Conservation (phyloP, 495 filamentous ascomycete species). For the Daldinia grandis region DNA sequence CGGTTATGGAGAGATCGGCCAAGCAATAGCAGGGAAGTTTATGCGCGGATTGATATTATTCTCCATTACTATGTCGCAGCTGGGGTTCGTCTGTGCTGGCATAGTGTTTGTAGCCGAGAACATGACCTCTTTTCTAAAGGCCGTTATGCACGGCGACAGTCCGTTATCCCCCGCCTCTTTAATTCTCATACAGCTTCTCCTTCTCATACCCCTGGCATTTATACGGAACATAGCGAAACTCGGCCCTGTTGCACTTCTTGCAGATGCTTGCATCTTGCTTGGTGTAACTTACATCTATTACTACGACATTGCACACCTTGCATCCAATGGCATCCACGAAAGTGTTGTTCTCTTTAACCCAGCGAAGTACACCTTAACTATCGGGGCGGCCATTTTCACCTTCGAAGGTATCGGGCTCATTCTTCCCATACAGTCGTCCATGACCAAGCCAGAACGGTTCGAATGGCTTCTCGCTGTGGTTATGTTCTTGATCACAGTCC, state of each 20-base stretch:
- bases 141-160: slow-evolving; percentile 52
- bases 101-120: slow-evolving; percentile 75
- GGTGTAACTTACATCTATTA: slow-evolving; percentile 72
- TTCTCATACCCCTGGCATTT: slow-evolving; percentile 66
- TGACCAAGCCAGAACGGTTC: slow-evolving; percentile 68
- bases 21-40: slow-evolving; percentile 59
- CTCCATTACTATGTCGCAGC: slow-evolving; percentile 71
- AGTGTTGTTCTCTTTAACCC: slow-evolving; percentile 69
- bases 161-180: slow-evolving; percentile 56
- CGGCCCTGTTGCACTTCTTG: slow-evolving; percentile 65
- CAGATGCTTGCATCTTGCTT: slow-evolving; percentile 69
- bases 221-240: slow-evolving; percentile 73
- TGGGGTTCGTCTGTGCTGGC: slow-evolving; percentile 72
- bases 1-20: slow-evolving; percentile 70
- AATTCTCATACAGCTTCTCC: slow-evolving; percentile 64
- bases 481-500: slow-evolving; percentile 69
- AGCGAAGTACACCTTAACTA: slow-evolving; percentile 65
- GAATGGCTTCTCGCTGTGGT: slow-evolving; percentile 64
- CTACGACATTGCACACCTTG: slow-evolving; percentile 63
- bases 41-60: slow-evolving; percentile 63
- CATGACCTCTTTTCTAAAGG: slow-evolving; percentile 63
- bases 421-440: slow-evolving; percentile 69
- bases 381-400: slow-evolving; percentile 71
- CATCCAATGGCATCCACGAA: slow-evolving; percentile 54
- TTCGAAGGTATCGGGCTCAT: slow-evolving; percentile 75